Evolutionary conservation across 1,284 basidiomycete genomes (phyloP), one percentile per base, ranked within the genome.

Genomic region (Grifola frondosa): DNA sequence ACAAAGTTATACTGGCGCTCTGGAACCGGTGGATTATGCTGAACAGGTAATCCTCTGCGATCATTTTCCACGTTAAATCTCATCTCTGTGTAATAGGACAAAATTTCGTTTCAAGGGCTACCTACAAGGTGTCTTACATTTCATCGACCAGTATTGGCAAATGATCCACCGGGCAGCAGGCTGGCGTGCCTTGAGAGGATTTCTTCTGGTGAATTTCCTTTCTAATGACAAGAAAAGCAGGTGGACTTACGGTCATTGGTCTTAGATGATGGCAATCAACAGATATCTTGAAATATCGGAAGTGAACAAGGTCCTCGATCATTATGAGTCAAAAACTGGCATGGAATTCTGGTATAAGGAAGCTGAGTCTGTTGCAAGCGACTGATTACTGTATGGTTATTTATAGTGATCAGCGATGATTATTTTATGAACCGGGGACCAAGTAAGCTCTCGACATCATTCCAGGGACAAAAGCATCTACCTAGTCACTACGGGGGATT

Each of bases 1-100:
- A 83, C 48, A 89, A 88, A 58, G 78, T 86, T 5, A 82, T 89
- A 69, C 75, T 80, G 44, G 83, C 84, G 2, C 63, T 89, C 7
- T 88, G 86, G 87, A 75, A 69, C 16, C 61, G 87, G 42, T 89
- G 84, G 85, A 83, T 87, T 3, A 63, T 80, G 38, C 61, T 82
- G 25, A 74, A 86, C 53, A 63, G 78, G 84, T 84, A 42, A 47
- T 69, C 42, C 4, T 17, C 15, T n/a, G n/a, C n/a, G n/a, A n/a
- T 12, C n/a, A 15, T 13, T 43, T 33, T 17, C 19, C 21, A n/a
- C n/a, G n/a, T n/a, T 22, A 10, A 19, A 32, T 31, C 21, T 30
- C 22, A n/a, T 29, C 19, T 10, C 10, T 16, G 40, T 33, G 11
- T 19, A 22, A 30, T 30, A 83, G 78, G 39, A 66, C 69, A 25